phyloP scores from a whole-genome alignment of 352 stramenopile species.

The Thalassiosira delicatula region DNA sequence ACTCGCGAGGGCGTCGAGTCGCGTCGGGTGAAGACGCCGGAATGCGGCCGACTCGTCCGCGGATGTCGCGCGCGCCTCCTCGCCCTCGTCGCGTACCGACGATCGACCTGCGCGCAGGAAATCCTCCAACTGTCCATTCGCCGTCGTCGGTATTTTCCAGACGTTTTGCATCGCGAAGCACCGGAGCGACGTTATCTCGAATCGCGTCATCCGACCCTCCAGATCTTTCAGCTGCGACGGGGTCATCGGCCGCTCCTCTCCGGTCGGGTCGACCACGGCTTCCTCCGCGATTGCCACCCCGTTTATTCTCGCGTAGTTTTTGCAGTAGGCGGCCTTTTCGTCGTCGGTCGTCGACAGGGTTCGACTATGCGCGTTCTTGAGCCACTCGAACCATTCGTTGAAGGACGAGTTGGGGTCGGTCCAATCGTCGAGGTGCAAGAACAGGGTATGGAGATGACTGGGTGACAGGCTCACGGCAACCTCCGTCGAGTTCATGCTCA shows the following conservation, averaged over 20 bases:
- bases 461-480: slow-evolving; percentile 40
- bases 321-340: slow-evolving; percentile 34
- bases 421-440: slow-evolving; percentile 60
- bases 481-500: slow-evolving; percentile 30
- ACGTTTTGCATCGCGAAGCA: slow-evolving; percentile 43
- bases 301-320: slow-evolving; percentile 49
- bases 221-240: slow-evolving; percentile 43
- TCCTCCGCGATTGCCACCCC: neutral
- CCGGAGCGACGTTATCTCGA: slow-evolving; percentile 53
- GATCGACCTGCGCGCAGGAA: slow-evolving; percentile 24
- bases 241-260: too few relatives aligned
- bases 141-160: slow-evolving; percentile 45
- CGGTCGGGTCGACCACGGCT: neutral
- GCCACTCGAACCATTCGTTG: slow-evolving; percentile 49
- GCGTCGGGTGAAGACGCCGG: slow-evolving; percentile 27
- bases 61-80: too few relatives aligned
- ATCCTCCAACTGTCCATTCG: slow-evolving; percentile 29
- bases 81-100: too few relatives aligned
- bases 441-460: slow-evolving; percentile 45
- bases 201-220: slow-evolving; percentile 41
- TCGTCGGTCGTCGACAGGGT: slow-evolving; percentile 4
- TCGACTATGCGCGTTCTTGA: slow-evolving; percentile 12
- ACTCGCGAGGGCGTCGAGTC: slow-evolving; percentile 38
- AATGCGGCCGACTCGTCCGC: too few relatives aligned
- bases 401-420: slow-evolving; percentile 38